Base-by-base conservation (phyloP, 2,329 filamentous ascomycete genomes). In the Ascochyta koolunga region DNA sequence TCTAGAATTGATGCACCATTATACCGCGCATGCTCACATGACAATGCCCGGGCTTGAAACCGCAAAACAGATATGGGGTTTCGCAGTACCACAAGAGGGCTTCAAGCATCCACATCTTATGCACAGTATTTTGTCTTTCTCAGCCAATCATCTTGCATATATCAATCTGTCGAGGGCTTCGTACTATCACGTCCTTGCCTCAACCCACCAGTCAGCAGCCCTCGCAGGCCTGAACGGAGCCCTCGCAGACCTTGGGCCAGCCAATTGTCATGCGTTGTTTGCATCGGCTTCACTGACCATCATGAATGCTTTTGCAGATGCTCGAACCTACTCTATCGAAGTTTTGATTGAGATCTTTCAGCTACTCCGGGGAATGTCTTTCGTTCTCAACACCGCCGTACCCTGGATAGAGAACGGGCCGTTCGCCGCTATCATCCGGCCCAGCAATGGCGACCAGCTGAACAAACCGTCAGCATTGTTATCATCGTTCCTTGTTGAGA, bases 91-190 rank as follows among this genome's bases (percentile, higher is more conserved):
- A 3, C 60, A 69, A 39, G 62, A 77, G 44, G 74, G 70, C 2
- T 65, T 69, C 37, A 60, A 66, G 11, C 61, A 73, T 43, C 55
- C 55, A 1, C 77, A 76, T 39, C 62, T 78, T 0, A 65, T 78
- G 51, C 72, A 77, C 50, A 69, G 70, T 6, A 66, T 78, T 4
- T 56, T 78, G 10, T 73, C 75, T 1, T 71, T 73, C 32, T 70
- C 76, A 1, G 72, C 75, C 3, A 61, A 70, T 10, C 70, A 76
- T 45, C 65, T 73, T 19, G 69, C 67, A 4, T 61, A 73, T 41
- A 52, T 71, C 19, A 61, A 70, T 15, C 64, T 67, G 4, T 57
- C 59, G 11, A 52, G 39, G 21, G 52, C 56, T 6, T 16, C 48
- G 0, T 55, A 67, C 47, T 70, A 64, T 39, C 64, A 58, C 0